Evolutionary conservation across 164 flowering plant genomes (phyloP).

Genomic region (Akebia trifoliata): DNA sequence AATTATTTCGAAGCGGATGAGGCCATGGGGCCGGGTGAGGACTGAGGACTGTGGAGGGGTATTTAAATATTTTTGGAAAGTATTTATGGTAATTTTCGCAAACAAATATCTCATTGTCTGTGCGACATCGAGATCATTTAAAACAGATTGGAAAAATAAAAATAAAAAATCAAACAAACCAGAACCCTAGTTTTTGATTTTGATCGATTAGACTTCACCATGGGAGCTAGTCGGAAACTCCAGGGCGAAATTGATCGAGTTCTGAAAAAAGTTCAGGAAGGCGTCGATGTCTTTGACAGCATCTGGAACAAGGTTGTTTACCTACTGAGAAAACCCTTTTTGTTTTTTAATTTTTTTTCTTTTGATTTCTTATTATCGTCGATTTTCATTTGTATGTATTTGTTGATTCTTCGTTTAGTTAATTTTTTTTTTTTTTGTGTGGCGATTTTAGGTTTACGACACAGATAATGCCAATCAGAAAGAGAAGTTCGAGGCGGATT

Average conservation of each 20-base stretch:
- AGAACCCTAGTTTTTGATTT: no score
- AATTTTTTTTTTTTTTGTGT: not conserved
- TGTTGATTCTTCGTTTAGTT: not conserved
- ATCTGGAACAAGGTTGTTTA: slow-evolving; percentile 90
- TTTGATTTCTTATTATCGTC: not conserved
- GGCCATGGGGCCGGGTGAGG: no score
- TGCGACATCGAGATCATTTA: no score
- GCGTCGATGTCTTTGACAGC: slow-evolving; percentile 94
- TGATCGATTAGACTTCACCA: slow-evolving; percentile 20
- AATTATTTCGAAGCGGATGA: no score
- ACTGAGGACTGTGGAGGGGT: no score
- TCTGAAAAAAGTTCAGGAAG: slow-evolving; percentile 95
- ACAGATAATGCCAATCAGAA: slow-evolving; percentile 98
- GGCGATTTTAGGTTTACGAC: slow-evolving; percentile 80
- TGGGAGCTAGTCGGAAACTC: slow-evolving; percentile 98
- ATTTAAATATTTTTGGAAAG: no score
- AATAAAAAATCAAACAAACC: no score
- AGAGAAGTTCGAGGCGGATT: slow-evolving; percentile 97
- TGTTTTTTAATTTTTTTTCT: not conserved
- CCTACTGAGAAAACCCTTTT: no score
- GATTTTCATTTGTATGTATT: not conserved
- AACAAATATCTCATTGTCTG: no score
- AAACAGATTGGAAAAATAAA: no score
- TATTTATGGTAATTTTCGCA: no score
- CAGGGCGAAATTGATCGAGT: slow-evolving; percentile 99